These are phyloP conservation scores for Dactylellina sp. DNA, from an alignment of 2,329 filamentous ascomycete genomes.

Conservation along the genomic window DNA sequence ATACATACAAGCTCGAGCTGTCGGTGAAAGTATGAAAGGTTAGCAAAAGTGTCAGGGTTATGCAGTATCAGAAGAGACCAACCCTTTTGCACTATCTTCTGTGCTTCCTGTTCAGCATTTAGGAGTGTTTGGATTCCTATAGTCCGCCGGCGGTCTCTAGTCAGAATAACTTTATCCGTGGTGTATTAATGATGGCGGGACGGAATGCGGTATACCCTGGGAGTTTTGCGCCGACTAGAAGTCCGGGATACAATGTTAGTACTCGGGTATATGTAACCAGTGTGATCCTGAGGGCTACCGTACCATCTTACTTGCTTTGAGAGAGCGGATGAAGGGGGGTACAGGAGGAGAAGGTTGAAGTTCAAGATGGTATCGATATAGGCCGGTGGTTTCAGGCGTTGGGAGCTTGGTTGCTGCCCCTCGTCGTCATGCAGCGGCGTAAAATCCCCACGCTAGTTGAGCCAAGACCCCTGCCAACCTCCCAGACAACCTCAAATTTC, in stretches of 20 bases:
- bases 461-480: constrained; percentile 11
- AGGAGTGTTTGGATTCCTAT: constrained; percentile 57
- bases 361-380: constrained; percentile 9
- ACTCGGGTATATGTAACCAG: not conserved
- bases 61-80: constrained; percentile 60
- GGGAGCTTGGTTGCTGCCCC: constrained; percentile 29
- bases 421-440: constrained; percentile 43
- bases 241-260: not conserved
- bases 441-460: constrained; percentile 34
- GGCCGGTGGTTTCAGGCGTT: constrained; percentile 37
- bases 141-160: not conserved
- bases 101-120: constrained; percentile 95
- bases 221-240: constrained; percentile 95
- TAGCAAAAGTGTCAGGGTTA: constrained; percentile 24
- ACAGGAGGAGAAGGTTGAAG: not conserved
- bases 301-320: constrained; percentile 35
- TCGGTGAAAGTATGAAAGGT: constrained; percentile 50
- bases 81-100: constrained; percentile 99
- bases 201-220: constrained; percentile 74
- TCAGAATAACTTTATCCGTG: constrained; percentile 61
- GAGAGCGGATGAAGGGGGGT: not conserved
- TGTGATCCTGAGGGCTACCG: not conserved
- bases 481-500: not conserved
- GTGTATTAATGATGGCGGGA: constrained; percentile 1
- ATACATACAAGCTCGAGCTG: constrained; percentile 86